Evolutionary conservation across 768 basidiomycete genomes (phyloP), one percentile per base, ranked within the genome.

Genomic region (Lyophyllum atratum): DNA sequence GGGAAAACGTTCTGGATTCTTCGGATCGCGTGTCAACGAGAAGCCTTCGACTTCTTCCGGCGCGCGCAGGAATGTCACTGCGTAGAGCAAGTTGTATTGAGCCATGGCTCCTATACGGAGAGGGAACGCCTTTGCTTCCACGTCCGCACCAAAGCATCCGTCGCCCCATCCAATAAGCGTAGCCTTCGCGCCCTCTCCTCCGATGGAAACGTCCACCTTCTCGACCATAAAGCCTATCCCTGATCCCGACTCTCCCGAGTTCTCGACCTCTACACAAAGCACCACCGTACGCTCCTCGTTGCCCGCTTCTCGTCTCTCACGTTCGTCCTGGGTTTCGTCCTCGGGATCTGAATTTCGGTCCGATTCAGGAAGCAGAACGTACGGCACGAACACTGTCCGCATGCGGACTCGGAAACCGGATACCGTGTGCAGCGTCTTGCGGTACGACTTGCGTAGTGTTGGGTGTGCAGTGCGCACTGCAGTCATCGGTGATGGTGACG

Each of bases 331-430:
- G 45, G 73, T 72, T 39, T 76, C 77, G 6, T 77, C n/a, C n/a
- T n/a, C 77, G 4, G 67, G 56, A 4, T 68, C 68, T 12, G 68
- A 62, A 14, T 64, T 60, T 12, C 60, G 65, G 34, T 72, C 69
- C 17, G 62, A 63, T 29, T 80, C 80, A 1, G 85, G 84, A 4
- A 93, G 73, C 44, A 93, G 77, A 21, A 95, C 83, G 62, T 92
- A 88, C 0, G 95, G 95, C 11, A 95, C 86, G 61, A 95, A 93
- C 5, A 94, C 89, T 0, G 93, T 95, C n/a, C 93, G 83, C 95
- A 96, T 96, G 31, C 93, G 86, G 24, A 97, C 90, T 21, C 86
- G 82, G 70, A 97, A 90, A 3, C 93, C 94, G 25, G 91, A 90
- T 3, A 89, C 85, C 0, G 91, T 89, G 44, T 81, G 79, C 17